Evolutionary conservation across 176 grass and related monocot genomes (phyloP).

Genomic region (Dendrocalamus sinicus): DNA sequence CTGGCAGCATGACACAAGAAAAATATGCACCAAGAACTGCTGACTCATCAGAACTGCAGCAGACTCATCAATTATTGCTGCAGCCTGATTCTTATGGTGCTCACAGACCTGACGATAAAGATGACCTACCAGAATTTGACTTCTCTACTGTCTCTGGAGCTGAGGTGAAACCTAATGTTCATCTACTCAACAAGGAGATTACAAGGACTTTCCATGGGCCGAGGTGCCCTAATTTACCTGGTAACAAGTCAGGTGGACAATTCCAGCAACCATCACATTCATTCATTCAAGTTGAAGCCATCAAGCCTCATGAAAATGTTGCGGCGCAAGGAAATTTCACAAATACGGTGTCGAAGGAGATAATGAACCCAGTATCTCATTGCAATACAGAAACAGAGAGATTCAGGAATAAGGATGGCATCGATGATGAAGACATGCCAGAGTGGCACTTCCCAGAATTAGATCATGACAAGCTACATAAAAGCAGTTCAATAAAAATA

Average conservation of each 20-base stretch:
- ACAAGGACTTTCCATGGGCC: not conserved
- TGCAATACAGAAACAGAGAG: not conserved
- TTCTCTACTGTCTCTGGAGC: not conserved
- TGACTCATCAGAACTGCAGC: not conserved
- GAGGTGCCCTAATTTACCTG: not conserved
- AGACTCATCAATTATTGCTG: not conserved
- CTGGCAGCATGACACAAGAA: not conserved
- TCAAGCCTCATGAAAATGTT: not conserved
- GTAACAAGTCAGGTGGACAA: not conserved
- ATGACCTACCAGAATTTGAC: constrained; percentile 13
- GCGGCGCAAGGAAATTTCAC: not conserved
- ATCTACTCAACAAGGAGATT: constrained; percentile 16
- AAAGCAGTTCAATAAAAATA: not conserved
- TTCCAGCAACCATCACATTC: not conserved
- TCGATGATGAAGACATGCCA: not conserved
- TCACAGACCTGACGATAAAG: not conserved
- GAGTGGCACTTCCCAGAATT: not conserved
- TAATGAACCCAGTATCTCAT: constrained; percentile 8
- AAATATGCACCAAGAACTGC: constrained; percentile 14
- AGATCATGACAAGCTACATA: not conserved
- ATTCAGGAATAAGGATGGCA: not conserved
- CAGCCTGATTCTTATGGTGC: constrained; percentile 8
- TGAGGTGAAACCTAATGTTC: constrained; percentile 5
- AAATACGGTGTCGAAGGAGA: not conserved
- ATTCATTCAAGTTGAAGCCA: not conserved